Percentiles rank a stretch among this genome's conserved stretches.
Conservation (phyloP, 176 grass and related monocot species). For the bread wheat (Triticum aestivum) region DNA sequence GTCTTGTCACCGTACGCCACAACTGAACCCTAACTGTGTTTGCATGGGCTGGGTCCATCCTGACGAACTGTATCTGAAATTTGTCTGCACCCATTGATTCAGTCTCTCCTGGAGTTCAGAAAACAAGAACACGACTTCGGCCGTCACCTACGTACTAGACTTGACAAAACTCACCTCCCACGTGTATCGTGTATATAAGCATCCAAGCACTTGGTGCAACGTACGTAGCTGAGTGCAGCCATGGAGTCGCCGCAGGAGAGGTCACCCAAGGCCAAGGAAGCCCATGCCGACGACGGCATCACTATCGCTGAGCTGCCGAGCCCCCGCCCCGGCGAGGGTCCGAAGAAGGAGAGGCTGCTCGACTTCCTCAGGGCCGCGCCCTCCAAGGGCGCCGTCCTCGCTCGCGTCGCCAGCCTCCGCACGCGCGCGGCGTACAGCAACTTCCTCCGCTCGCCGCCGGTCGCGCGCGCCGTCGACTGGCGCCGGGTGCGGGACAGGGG, state of each 20-base stretch:
- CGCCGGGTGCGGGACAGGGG: constrained; percentile 23
- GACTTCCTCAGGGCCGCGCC: constrained; percentile 53
- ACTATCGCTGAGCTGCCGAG: neutral
- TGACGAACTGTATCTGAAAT: neutral
- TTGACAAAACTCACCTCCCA: neutral
- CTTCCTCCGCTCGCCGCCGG: constrained; percentile 24
- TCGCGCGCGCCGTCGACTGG: constrained; percentile 53
- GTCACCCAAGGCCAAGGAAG: constrained; percentile 1
- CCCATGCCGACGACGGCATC: neutral
- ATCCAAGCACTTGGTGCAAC: neutral
- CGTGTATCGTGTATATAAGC: neutral
- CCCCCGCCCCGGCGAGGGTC: neutral
- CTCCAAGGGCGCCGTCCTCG: constrained; percentile 14
- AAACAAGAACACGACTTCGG: neutral
- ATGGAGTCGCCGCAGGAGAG: constrained; percentile 33
- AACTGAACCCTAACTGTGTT: neutral
- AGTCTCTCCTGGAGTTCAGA: neutral
- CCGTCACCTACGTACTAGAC: neutral
- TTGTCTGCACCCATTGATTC: constrained; percentile 2
- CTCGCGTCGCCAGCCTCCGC: constrained; percentile 7
- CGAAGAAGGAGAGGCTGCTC: constrained; percentile 36
- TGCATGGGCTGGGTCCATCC: neutral
- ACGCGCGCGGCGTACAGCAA: neutral
- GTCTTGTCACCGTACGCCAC: neutral
- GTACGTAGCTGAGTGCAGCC: neutral